phyloP scores from a whole-genome alignment of 208 protist species.

The Leishmania tarentolae region DNA sequence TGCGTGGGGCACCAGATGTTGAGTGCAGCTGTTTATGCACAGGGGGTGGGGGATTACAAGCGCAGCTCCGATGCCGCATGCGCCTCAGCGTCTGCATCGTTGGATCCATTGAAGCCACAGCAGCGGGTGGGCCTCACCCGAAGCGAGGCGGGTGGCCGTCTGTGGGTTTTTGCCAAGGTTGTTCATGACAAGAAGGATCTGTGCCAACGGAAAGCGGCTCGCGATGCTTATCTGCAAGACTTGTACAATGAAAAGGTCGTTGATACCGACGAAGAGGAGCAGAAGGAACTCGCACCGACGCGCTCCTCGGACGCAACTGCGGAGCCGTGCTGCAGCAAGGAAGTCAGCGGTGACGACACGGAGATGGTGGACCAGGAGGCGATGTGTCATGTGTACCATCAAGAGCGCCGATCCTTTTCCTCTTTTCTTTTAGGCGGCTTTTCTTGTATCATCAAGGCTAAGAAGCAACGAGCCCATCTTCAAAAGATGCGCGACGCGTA shows the following conservation, averaged over 20 bases:
- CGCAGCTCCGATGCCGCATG: not conserved
- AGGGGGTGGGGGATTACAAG: not conserved
- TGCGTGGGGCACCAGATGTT: not conserved
- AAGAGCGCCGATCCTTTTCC: constrained; percentile 4
- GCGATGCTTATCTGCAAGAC: constrained; percentile 10
- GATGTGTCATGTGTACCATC: not conserved
- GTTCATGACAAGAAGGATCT: constrained; percentile 10
- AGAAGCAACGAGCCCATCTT: constrained; percentile 18
- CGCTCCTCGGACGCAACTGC: not conserved
- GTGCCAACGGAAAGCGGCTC: constrained; percentile 9
- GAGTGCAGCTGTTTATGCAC: not conserved
- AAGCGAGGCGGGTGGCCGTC: constrained; percentile 16
- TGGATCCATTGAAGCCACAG: not conserved
- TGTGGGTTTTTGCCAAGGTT: constrained; percentile 13
- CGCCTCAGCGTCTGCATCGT: not conserved
- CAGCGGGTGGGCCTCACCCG: not conserved
- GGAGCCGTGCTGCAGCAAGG: no score
- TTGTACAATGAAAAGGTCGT: not conserved
- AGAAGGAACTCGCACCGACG: not conserved
- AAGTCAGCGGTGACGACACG: not conserved
- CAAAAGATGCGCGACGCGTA: constrained; percentile 21
- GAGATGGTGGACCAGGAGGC: not conserved
- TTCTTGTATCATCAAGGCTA: constrained; percentile 13
- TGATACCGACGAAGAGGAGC: not conserved
- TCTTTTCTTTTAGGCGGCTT: constrained; percentile 5